Percentiles rank a stretch among this genome's conserved stretches.
Evolutionary conservation across 2,329 filamentous ascomycete species (phyloP).

Genomic region (Mycosphaerelloides madeirae): DNA sequence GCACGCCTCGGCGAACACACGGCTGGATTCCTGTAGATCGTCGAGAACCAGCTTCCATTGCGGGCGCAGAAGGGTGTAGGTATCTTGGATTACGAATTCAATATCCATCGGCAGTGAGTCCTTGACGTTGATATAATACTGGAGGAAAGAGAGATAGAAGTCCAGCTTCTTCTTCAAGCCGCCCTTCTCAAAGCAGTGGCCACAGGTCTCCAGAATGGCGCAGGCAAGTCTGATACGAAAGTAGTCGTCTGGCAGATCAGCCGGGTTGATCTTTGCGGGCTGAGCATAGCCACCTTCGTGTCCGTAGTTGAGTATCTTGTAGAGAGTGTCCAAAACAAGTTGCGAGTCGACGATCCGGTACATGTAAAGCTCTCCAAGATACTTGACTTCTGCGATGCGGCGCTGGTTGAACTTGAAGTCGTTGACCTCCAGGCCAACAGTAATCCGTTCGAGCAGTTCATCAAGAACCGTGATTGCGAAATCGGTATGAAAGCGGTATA

Average conservation of each 20-base stretch:
- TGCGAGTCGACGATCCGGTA: constrained; percentile 95
- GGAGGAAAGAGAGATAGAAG: constrained; percentile 94
- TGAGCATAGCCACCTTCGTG: constrained; percentile 76
- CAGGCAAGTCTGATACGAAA: constrained; percentile 90
- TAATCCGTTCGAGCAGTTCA: constrained; percentile 82
- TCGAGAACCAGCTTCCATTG: constrained; percentile 80
- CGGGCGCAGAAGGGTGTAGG: constrained; percentile 75
- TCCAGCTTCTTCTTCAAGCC: constrained; percentile 94
- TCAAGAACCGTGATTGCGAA: constrained; percentile 93
- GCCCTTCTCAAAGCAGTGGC: constrained; percentile 92
- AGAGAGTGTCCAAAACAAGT: constrained; percentile 91
- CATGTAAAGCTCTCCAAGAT: constrained; percentile 92
- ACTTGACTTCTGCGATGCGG: constrained; percentile 91
- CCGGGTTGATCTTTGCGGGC: constrained; percentile 67
- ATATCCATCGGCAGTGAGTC: constrained; percentile 90
- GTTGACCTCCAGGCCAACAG: constrained; percentile 84
- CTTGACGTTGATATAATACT: constrained; percentile 94
- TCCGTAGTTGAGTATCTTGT: constrained; percentile 89
- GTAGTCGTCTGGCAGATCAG: constrained; percentile 89
- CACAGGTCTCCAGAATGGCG: constrained; percentile 88
- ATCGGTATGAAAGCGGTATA: constrained; percentile 86
- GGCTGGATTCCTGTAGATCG: constrained; percentile 75
- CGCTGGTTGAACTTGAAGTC: constrained; percentile 98
- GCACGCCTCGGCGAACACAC: constrained; percentile 80
- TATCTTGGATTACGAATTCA: constrained; percentile 93